Conservation (phyloP, 441 rosid species). For the Erodium moschatum region DNA sequence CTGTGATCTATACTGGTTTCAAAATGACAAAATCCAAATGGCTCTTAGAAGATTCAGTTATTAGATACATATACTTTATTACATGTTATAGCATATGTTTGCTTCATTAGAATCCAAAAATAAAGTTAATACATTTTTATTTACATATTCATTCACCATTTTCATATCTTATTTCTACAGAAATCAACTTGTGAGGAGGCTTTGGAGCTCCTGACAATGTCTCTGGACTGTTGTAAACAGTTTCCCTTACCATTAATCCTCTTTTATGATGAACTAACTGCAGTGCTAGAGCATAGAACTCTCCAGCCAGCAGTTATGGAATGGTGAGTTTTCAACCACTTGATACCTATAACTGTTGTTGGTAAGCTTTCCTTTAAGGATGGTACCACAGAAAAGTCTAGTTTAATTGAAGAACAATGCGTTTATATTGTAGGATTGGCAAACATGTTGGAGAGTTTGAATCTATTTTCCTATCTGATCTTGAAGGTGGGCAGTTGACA, state of each 20-base stretch:
- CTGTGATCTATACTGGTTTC: background rate
- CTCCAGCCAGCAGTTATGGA: conserved; percentile 66
- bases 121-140: background rate
- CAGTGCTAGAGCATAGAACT: conserved; percentile 40
- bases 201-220: conserved; percentile 62
- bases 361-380: conserved; percentile 23
- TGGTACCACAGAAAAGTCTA: conserved; percentile 10
- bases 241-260: conserved; percentile 44
- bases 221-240: conserved; percentile 63
- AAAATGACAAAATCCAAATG: background rate
- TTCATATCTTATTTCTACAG: conserved; percentile 25
- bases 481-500: conserved; percentile 49
- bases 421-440: conserved; percentile 47
- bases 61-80: background rate
- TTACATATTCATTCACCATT: background rate
- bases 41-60: background rate
- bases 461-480: conserved; percentile 60
- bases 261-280: conserved; percentile 67
- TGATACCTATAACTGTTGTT: conserved; percentile 13
- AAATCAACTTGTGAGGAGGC: conserved; percentile 59
- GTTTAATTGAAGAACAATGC: conserved; percentile 17
- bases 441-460: conserved; percentile 77
- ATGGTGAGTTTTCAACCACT: conserved; percentile 39
- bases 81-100: background rate
- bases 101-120: background rate